phyloP scores from a whole-genome alignment of 2,329 filamentous ascomycete species.

The Nemania sp. region DNA sequence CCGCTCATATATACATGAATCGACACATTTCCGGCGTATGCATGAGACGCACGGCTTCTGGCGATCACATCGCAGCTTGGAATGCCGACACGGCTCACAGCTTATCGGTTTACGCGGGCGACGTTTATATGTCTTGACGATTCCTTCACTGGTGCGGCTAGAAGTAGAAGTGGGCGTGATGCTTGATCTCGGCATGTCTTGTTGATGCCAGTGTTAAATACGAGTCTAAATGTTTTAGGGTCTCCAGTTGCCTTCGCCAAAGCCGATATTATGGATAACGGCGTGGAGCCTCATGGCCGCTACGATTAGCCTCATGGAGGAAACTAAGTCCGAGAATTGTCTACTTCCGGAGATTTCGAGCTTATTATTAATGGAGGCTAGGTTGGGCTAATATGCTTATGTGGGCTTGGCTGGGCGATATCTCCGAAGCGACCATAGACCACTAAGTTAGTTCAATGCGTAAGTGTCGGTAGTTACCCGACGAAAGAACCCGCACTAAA shows the following conservation, averaged over 20 bases:
- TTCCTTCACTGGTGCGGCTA: slow-evolving; percentile 19
- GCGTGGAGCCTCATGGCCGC: background rate
- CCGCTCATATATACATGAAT: slow-evolving; percentile 29
- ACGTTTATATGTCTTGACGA: slow-evolving; percentile 28
- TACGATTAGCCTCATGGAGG: background rate
- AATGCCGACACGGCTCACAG: slow-evolving; percentile 30
- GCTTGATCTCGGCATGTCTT: slow-evolving; percentile 26
- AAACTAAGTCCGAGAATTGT: background rate
- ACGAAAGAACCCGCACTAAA: too few relatives aligned
- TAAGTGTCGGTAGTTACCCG: too few relatives aligned
- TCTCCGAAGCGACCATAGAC: too few relatives aligned
- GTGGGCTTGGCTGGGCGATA: too few relatives aligned
- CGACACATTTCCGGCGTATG: slow-evolving; percentile 22
- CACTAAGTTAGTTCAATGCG: too few relatives aligned
- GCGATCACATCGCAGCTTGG: slow-evolving; percentile 31
- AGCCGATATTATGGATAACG: background rate
- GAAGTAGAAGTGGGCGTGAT: background rate
- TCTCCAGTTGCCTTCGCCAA: background rate
- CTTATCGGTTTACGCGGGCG: slow-evolving; percentile 31
- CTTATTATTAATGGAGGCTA: too few relatives aligned
- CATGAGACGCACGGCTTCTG: slow-evolving; percentile 29
- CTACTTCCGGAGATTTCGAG: background rate
- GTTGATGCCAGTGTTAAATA: background rate
- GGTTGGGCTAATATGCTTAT: too few relatives aligned
- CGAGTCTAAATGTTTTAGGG: background rate